Evolutionary conservation across 805 yeast species (phyloP).

Genomic region (Candida xyloterini): DNA sequence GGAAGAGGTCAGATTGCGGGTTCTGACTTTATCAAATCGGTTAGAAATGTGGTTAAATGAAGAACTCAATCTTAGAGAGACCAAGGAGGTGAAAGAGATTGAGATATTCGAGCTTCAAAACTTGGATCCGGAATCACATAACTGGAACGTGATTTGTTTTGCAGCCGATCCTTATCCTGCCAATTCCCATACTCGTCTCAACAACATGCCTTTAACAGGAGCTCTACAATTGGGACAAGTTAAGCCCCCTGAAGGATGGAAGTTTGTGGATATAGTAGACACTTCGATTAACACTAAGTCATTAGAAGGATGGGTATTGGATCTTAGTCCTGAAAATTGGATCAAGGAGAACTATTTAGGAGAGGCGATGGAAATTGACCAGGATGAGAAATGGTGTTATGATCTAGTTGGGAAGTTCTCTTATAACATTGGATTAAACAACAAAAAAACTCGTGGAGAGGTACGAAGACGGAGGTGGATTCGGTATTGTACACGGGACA

Average conservation of each 20-base stretch:
- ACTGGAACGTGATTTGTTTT: slow-evolving; percentile 66
- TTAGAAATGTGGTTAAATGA: slow-evolving; percentile 42
- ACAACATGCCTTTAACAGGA: slow-evolving; percentile 28
- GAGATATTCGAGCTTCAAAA: slow-evolving; percentile 70
- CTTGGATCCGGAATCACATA: slow-evolving; percentile 44
- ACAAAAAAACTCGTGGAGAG: slow-evolving; percentile 36
- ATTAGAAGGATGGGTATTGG: slow-evolving; percentile 58
- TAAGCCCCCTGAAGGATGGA: slow-evolving; percentile 61
- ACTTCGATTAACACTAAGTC: slow-evolving; percentile 15
- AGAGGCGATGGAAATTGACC: slow-evolving; percentile 59
- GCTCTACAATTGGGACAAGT: slow-evolving; percentile 37
- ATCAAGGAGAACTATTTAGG: slow-evolving; percentile 46
- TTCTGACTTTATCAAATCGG: slow-evolving; percentile 46
- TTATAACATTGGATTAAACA: slow-evolving; percentile 24
- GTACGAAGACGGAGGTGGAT: slow-evolving; percentile 71
- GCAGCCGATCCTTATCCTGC: slow-evolving; percentile 51
- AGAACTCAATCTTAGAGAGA: slow-evolving; percentile 38
- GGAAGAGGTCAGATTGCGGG: slow-evolving; percentile 60
- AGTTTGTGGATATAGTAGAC: slow-evolving; percentile 32
- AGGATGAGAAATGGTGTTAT: slow-evolving; percentile 84
- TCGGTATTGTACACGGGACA: slow-evolving; percentile 37
- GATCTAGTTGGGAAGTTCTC: slow-evolving; percentile 40
- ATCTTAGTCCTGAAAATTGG: slow-evolving; percentile 64
- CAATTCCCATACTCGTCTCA: slow-evolving; percentile 41
- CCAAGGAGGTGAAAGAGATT: slow-evolving; percentile 45